Conservation (phyloP, 176 grass and related monocot species). For the Aechmea fasciata region DNA sequence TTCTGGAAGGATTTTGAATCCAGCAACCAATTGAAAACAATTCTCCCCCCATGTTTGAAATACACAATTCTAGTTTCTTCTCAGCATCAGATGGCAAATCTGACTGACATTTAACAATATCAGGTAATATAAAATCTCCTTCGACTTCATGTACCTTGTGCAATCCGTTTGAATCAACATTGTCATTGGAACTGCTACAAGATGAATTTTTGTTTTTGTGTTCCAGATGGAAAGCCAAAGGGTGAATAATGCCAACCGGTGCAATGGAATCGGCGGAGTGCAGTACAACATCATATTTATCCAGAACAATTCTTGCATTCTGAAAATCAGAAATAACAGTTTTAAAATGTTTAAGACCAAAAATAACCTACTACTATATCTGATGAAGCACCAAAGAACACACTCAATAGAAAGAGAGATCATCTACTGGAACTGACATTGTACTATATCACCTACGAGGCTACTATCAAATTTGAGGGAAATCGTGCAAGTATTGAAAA, state of each 20-base stretch:
- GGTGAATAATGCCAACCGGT: slow-evolving; percentile 87
- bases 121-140: slow-evolving; percentile 15
- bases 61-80: slow-evolving; percentile 26
- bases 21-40: slow-evolving; percentile 70
- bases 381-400: no score
- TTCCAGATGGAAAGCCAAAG: slow-evolving; percentile 67
- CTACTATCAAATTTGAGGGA: neutral
- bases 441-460: no score
- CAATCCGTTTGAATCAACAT: slow-evolving; percentile 16
- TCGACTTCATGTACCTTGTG: slow-evolving; percentile 57
- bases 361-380: neutral
- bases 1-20: slow-evolving; percentile 40
- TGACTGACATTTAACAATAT: slow-evolving; percentile 23
- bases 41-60: slow-evolving; percentile 52
- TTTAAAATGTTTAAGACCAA: neutral
- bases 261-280: slow-evolving; percentile 75
- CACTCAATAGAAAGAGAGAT: no score
- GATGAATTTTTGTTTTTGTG: slow-evolving; percentile 38
- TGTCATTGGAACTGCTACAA: slow-evolving; percentile 7
- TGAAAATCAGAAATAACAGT: slow-evolving; percentile 35
- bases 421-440: no score
- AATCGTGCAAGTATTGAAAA: neutral
- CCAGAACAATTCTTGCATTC: slow-evolving; percentile 85
- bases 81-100: slow-evolving; percentile 24
- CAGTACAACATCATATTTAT: slow-evolving; percentile 73